Evolutionary conservation across 2,329 filamentous ascomycete species (phyloP).

Genomic region (Helotiales sp.): DNA sequence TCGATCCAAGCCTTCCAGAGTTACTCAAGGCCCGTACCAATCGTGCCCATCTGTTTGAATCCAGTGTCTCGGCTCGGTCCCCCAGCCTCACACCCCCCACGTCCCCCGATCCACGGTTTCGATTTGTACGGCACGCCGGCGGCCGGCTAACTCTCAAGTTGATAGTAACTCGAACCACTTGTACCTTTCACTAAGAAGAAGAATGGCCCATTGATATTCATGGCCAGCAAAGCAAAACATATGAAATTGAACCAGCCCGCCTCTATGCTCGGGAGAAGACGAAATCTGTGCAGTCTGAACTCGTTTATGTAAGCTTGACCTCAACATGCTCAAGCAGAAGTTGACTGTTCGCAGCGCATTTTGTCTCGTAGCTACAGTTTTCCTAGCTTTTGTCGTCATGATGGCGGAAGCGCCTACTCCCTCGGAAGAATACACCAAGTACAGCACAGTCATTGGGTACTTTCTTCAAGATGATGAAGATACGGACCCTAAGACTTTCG

Average conservation of each 20-base stretch:
- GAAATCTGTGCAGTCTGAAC: background rate
- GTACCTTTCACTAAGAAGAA: background rate
- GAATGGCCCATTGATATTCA: background rate
- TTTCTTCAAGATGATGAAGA: slow-evolving; percentile 67
- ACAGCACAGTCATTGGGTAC: slow-evolving; percentile 64
- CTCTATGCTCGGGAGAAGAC: background rate
- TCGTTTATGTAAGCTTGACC: background rate
- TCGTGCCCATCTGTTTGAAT: background rate
- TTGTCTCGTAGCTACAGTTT: slow-evolving; percentile 34
- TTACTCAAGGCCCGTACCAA: background rate
- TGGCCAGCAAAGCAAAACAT: background rate
- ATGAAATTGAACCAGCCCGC: background rate
- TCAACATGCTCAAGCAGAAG: background rate
- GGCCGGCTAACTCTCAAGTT: background rate
- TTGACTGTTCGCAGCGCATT: slow-evolving; percentile 29
- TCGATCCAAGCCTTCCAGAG: background rate
- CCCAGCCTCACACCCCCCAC: background rate
- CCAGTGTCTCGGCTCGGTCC: background rate
- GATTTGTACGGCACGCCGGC: background rate
- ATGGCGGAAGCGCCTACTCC: slow-evolving; percentile 34
- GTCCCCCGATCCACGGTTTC: background rate
- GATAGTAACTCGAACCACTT: background rate
- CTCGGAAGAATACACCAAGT: slow-evolving; percentile 49
- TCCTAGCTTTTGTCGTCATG: slow-evolving; percentile 33
- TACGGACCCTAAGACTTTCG: slow-evolving; percentile 62